Base-by-base conservation (phyloP, 805 yeast genomes). In the Starmerella apicola region DNA sequence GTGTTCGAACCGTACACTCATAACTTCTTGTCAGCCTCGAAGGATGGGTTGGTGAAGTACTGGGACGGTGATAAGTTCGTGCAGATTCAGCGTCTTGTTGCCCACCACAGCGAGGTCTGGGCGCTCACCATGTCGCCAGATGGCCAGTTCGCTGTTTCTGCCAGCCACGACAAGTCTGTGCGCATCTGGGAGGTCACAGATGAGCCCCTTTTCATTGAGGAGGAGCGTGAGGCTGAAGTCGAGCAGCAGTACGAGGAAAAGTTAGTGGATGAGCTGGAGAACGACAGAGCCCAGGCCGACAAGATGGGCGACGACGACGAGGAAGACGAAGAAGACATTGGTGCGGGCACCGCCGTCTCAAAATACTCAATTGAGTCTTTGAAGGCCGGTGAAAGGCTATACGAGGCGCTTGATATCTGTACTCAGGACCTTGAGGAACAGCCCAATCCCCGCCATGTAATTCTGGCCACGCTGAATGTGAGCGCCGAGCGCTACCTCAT, bases 61-160 rank as follows among this genome's bases (percentile, higher is more conserved):
- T 91, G 99, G 99, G 99, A 91, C 60, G 99, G 97, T 49, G 93
- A 82, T 53, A 91, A 91, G 61, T 91, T 91, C 59, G 95, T 83
- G 52, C 81, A 88, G 59, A 75, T 91, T 46, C 97, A 91, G 60
- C 82, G 80, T 53, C 66, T 91, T 24, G 71, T 74, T 7, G 86
- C 80, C 4, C 97, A 91, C 58, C 94, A 84, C 43, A 72, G 84
- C 42, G 97, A 91, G 62, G 93, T 91, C 19, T 91, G 97, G 98
- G 72, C 84, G 29, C 58, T 91, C 36, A 79, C 86, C n/a, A 71
- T 88, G 15, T 76, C 93, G 44, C 60, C 62, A 20, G 54, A 57
- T 22, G 95, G 94, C 2, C 63, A 70, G 17, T 76, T 76, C 51
- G 72, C 84, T 48, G 78, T 82, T 4, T 72, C 93, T 15, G 78